phyloP scores from a whole-genome alignment of 257 asterid genomes.

The Ballota nigra region DNA sequence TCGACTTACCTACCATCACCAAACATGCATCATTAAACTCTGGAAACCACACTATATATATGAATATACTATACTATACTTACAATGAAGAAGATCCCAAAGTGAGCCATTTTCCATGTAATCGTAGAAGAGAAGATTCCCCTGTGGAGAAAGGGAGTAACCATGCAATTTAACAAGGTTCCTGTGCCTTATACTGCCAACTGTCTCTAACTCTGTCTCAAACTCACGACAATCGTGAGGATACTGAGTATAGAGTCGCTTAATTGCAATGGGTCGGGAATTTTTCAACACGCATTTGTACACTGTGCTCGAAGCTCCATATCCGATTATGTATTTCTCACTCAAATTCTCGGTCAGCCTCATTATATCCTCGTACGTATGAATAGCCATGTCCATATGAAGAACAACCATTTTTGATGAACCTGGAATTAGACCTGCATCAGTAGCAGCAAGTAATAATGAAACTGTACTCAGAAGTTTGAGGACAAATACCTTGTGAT shows the following conservation, averaged over 20 bases:
- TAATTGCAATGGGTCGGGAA: conserved; percentile 91
- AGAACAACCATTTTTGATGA: conserved; percentile 77
- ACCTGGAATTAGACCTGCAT: conserved; percentile 36
- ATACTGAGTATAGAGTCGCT: conserved; percentile 77
- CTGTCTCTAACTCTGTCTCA: conserved; percentile 87
- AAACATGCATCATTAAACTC: not conserved
- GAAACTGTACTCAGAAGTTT: not conserved
- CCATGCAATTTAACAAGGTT: conserved; percentile 98
- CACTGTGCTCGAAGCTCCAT: conserved; percentile 95
- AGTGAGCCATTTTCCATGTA: conserved; percentile 98
- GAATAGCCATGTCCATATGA: conserved; percentile 96
- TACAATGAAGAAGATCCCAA: conserved; percentile 99
- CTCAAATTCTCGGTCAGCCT: conserved; percentile 81
- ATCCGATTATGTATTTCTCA: conserved; percentile 82
- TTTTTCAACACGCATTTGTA: conserved; percentile 78
- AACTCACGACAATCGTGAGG: conserved; percentile 66
- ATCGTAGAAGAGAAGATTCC: conserved; percentile 91
- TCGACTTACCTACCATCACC: conserved; percentile 55
- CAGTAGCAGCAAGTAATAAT: not conserved
- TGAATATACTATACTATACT: conserved; percentile 1
- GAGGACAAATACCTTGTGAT: conserved; percentile 39
- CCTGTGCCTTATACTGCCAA: conserved; percentile 88
- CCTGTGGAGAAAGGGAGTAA: conserved; percentile 74
- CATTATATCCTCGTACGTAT: conserved; percentile 90
- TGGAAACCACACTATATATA: not conserved